Conservation (phyloP, 169 alveolate genomes). For the Fabrea salina region DNA sequence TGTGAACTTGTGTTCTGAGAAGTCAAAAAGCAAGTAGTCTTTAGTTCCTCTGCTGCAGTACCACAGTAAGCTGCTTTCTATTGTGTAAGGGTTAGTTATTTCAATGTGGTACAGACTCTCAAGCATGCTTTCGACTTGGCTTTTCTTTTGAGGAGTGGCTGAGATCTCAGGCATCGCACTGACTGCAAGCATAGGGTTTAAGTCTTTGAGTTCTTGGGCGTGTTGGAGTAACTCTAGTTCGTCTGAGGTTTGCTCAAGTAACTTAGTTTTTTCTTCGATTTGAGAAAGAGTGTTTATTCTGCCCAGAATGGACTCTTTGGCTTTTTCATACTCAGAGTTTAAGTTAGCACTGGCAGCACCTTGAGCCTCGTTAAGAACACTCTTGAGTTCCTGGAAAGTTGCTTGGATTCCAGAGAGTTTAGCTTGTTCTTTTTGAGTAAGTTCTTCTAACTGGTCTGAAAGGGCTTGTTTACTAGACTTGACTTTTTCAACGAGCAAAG, state of each 20-base stretch:
- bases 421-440: no score
- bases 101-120: not conserved
- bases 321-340: not conserved
- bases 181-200: not conserved
- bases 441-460: not conserved
- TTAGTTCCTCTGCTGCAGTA: slow-evolving; percentile 4
- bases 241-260: not conserved
- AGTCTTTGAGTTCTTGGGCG: not conserved
- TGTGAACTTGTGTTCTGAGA: not conserved
- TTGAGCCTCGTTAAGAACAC: not conserved
- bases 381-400: no score
- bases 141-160: not conserved
- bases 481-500: not conserved
- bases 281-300: not conserved
- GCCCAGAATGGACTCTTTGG: not conserved
- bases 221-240: not conserved
- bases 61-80: not conserved
- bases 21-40: slow-evolving; percentile 6
- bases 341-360: not conserved
- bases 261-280: not conserved
- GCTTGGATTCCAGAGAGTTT: no score
- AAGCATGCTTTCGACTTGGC: not conserved
- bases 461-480: not conserved
- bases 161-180: not conserved
- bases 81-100: not conserved